Percentiles rank a stretch among this genome's conserved stretches.
Conservation (phyloP, 2,329 filamentous ascomycete species). For the Penicillium nordicum region DNA sequence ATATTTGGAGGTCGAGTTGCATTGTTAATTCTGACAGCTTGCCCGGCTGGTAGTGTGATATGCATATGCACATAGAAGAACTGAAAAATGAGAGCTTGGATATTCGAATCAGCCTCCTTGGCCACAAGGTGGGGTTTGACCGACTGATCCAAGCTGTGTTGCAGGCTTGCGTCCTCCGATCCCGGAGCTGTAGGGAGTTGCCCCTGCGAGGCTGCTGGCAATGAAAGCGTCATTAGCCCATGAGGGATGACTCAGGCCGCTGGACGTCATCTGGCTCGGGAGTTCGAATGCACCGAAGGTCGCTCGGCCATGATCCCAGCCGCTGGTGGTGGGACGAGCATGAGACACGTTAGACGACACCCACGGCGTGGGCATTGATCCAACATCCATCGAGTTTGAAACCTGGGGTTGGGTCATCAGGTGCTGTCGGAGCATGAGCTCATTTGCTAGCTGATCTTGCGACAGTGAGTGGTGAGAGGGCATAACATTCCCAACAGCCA, state of each 20-base stretch:
- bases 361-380: slow-evolving; percentile 27
- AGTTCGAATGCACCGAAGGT: slow-evolving; percentile 22
- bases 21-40: not conserved
- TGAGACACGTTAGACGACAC: slow-evolving; percentile 16
- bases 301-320: slow-evolving; percentile 25
- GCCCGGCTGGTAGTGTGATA: slow-evolving; percentile 2
- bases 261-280: slow-evolving; percentile 28
- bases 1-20: not conserved
- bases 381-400: slow-evolving; percentile 20
- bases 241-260: slow-evolving; percentile 28
- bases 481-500: slow-evolving; percentile 12
- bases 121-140: slow-evolving; percentile 48
- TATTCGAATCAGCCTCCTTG: slow-evolving; percentile 44
- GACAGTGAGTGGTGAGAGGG: slow-evolving; percentile 19
- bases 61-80: slow-evolving; percentile 10
- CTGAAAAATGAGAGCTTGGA: slow-evolving; percentile 2
- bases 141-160: slow-evolving; percentile 41
- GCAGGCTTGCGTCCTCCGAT: slow-evolving; percentile 28
- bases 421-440: slow-evolving; percentile 28
- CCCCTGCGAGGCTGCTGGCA: slow-evolving; percentile 28
- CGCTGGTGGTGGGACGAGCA: slow-evolving; percentile 14
- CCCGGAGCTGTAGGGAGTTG: slow-evolving; percentile 23
- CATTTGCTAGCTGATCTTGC: slow-evolving; percentile 27
- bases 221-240: slow-evolving; percentile 40
- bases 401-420: slow-evolving; percentile 26